Evolutionary conservation across 371 early-diverging fungal genomes (phyloP), one percentile per base, ranked within the genome.

Genomic region (Haplosporangium sp.): DNA sequence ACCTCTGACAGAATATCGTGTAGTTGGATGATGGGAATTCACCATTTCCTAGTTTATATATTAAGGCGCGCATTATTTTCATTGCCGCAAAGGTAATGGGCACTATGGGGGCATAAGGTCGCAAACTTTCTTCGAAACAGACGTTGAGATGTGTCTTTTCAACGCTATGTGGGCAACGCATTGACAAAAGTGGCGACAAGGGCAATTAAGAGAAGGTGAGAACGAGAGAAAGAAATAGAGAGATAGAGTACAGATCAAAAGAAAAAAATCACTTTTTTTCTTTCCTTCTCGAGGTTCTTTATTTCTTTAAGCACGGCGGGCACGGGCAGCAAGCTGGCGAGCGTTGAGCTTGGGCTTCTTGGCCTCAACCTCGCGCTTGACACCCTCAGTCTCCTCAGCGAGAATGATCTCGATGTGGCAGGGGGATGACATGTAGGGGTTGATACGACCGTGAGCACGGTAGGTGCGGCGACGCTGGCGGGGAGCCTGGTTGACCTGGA

Each of bases 401-500:
- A 94, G 89, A 77, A 94, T 92, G 68, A 99, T 85, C 90, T 99
- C 97, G 77, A 99, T 92, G 91, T 99, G 99, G 91, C 95, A 98
- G 50, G 99, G 99, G 86, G 90, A 91, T 84, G 90, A 90, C 95
- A 96, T 95, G 94, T 95, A 99, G 67, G 99, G 85, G 90, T 92
- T 91, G 81, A 75, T 82, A 86, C 99, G 93, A 89, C 99, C 99
- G 92, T 99, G 98, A 79, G 99, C 99, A 88, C 99, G 94, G 94
- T 94, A 98, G 56, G 96, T 97, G 85, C 99, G 91, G 83, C 99
- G 95, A 82, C 98, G 95, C 86, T 96, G 95, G 89, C 96, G 96
- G 83, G 98, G 98, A 69, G 99, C 99, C 86, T 96, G 96, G 92
- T 98, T 98, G 83, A 99, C 99, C 86, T 95, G 94, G 67, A 99